A percentile compares a stretch with the other conserved stretches of the same genome.
These are phyloP conservation scores for Ramularia collo-cygni DNA, from an alignment of 2,329 filamentous ascomycete species.

Conservation along the genomic window DNA sequence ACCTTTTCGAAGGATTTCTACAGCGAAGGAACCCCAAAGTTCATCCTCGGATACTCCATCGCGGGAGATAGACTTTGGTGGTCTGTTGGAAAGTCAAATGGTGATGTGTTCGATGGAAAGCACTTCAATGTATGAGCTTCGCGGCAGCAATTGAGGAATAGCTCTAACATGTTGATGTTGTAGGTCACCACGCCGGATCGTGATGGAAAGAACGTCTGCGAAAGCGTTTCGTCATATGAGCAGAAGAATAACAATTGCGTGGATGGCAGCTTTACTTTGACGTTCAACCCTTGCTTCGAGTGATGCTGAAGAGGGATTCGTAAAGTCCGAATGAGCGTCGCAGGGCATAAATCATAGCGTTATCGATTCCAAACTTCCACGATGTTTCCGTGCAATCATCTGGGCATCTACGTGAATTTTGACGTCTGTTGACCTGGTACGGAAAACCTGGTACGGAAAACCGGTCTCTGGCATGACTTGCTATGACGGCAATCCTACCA, in stretches of 20 bases:
- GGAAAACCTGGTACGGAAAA: too few relatives aligned
- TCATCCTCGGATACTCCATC: conserved; percentile 23
- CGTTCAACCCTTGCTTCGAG: conserved; percentile 2
- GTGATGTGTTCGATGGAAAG: conserved; percentile 21
- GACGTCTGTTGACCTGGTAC: too few relatives aligned
- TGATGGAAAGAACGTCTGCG: conserved; percentile 1
- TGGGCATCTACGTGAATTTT: too few relatives aligned
- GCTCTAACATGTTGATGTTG: neutral
- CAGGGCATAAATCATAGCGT: too few relatives aligned
- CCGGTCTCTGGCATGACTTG: too few relatives aligned
- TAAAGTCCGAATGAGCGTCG: too few relatives aligned
- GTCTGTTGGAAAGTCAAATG: conserved; percentile 22
- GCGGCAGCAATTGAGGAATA: too few relatives aligned
- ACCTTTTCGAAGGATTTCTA: conserved; percentile 23
- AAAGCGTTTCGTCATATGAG: conserved; percentile 1
- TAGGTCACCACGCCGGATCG: conserved; percentile 2
- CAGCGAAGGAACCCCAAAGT: conserved; percentile 17
- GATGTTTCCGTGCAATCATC: too few relatives aligned
- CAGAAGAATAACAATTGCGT: conserved; percentile 3
- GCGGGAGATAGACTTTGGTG: conserved; percentile 22
- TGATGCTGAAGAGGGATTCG: neutral
- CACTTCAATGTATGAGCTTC: conserved; percentile 16
- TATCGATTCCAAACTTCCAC: too few relatives aligned
- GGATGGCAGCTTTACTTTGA: conserved; percentile 3
- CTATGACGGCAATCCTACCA: too few relatives aligned